Evolutionary conservation across 176 grass and related monocot genomes (phyloP).

Genomic region (Aegilops longissima): DNA sequence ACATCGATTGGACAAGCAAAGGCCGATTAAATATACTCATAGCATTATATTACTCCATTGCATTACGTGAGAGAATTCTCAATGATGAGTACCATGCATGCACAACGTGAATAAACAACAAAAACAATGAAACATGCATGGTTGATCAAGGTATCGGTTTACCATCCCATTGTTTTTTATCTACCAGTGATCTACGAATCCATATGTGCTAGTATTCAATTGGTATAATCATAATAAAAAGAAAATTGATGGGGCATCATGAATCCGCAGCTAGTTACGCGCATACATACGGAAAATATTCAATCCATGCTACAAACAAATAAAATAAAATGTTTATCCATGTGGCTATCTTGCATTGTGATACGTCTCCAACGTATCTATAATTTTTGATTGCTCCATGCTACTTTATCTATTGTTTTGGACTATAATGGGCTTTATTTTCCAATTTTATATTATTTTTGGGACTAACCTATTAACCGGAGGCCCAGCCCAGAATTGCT

Average conservation of each 20-base stretch:
- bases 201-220: background rate
- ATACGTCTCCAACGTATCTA: too few relatives aligned
- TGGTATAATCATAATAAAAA: background rate
- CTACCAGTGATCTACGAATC: background rate
- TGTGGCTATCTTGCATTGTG: background rate
- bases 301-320: too few relatives aligned
- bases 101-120: background rate
- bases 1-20: conserved; percentile 17
- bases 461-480: too few relatives aligned
- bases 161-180: background rate
- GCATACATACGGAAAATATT: too few relatives aligned
- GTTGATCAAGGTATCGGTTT: background rate
- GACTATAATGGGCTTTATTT: too few relatives aligned
- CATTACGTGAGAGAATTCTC: conserved; percentile 14
- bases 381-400: too few relatives aligned
- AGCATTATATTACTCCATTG: background rate
- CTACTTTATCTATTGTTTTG: too few relatives aligned
- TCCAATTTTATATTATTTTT: too few relatives aligned
- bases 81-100: background rate
- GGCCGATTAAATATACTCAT: background rate
- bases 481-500: too few relatives aligned
- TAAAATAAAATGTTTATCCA: background rate
- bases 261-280: background rate
- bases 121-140: background rate
- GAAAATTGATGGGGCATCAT: background rate